Evolutionary conservation across 83 land plant species (phyloP).

Genomic region (Diphasiastrum complanatum): DNA sequence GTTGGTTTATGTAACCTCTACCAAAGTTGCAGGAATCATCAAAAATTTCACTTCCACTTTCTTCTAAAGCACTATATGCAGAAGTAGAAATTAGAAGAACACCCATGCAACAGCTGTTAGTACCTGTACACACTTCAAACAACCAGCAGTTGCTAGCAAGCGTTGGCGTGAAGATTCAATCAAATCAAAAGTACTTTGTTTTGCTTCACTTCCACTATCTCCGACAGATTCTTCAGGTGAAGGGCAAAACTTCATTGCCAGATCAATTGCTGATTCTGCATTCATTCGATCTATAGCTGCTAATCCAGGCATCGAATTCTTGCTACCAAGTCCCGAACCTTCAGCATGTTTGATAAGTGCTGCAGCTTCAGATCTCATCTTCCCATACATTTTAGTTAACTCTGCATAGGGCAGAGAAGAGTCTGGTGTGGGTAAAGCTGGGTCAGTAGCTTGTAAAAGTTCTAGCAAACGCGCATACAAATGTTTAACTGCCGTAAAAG

Average conservation of each 20-base stretch:
- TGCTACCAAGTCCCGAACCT: constrained; percentile 36
- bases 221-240: constrained; percentile 20
- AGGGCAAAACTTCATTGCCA: constrained; percentile 50
- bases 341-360: constrained; percentile 47
- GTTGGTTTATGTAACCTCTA: no score
- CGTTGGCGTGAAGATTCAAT: constrained; percentile 71
- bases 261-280: constrained; percentile 66
- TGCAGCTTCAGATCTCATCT: constrained; percentile 78
- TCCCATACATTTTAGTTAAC: constrained; percentile 73
- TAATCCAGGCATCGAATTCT: constrained; percentile 20
- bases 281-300: constrained; percentile 43
- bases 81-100: no score
- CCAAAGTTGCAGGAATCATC: no score
- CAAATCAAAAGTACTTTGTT: constrained; percentile 28
- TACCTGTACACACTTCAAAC: constrained; percentile 87
- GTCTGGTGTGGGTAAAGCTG: constrained; percentile 67
- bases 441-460: constrained; percentile 60
- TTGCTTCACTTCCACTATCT: constrained; percentile 27
- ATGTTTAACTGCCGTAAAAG: constrained; percentile 28
- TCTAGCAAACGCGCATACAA: constrained; percentile 46
- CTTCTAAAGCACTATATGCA: no score
- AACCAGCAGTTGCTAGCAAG: constrained; percentile 79
- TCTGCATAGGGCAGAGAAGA: constrained; percentile 74
- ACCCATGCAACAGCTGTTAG: background rate
- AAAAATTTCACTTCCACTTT: no score